Base-by-base conservation (phyloP, 192 early-diverging fungal genomes). In the Coemansia biformis region DNA sequence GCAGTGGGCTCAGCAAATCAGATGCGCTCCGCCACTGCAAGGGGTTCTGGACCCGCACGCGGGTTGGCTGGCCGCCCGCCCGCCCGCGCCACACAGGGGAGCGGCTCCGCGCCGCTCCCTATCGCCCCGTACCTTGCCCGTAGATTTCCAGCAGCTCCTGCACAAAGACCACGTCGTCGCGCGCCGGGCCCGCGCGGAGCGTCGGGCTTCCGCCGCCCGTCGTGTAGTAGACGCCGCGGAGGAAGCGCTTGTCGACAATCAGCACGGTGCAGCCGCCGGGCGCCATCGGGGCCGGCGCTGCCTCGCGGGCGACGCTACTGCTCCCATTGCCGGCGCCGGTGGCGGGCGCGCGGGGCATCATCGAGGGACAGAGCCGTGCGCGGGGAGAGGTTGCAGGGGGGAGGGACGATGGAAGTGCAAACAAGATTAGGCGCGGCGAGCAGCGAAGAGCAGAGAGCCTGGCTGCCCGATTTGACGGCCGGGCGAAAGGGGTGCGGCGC, bases 111-210 rank as follows among this genome's bases (percentile, higher is more conserved):
- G n/a, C n/a, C n/a, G n/a, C 17, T 2, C 5, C 4, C 26, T 18
- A 7, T 21, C 19, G 2, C 19, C 33, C 12, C 40, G 45, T 74
- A 74, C 70, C 70, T 59, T 72, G 68, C 33, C 58, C 54, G 46
- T 77, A 77, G 43, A 69, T 77, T 37, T 77, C 68, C 1, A 77
- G 58, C 22, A 77, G 64, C 59, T 71, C 59, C 42, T 77, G 75
- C 41, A 77, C 66, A 57, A 77, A 77, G 24, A 67, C 71, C 29
- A 75, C 71, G 38, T 75, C 71, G 55, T 73, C 69, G 8, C 49
- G 48, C 9, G 69, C 69, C 2, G 69, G 69, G 3, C 69, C 69
- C 5, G 56, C 51, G 32, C 69, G 57, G 30, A 73, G 54, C 9
- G 58, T 44, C 13, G 69, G 61, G 46, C 57, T 50, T 24, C 69